Conservation (phyloP, 306 rosid species). For the Comarum palustre region DNA sequence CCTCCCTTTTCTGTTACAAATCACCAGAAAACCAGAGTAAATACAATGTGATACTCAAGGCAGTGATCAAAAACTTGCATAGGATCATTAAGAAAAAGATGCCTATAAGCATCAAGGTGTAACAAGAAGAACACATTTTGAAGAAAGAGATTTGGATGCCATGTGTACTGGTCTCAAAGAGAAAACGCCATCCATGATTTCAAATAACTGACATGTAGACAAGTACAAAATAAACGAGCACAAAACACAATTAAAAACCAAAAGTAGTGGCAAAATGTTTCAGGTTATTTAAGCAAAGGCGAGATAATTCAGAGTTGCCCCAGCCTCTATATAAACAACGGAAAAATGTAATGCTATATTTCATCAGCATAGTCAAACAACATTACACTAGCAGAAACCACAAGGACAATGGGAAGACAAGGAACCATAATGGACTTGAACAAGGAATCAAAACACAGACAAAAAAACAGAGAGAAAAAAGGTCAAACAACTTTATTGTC, state of each 20-base stretch:
- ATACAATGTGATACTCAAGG: neutral
- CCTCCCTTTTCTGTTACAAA: slow-evolving; percentile 66
- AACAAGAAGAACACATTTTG: neutral
- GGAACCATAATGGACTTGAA: neutral
- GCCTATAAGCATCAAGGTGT: too few species aligned
- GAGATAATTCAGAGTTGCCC: neutral
- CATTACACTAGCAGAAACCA: neutral
- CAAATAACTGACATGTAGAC: neutral
- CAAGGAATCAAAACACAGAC: neutral
- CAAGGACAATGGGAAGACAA: neutral
- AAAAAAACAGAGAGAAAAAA: too few species aligned
- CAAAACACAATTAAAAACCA: neutral
- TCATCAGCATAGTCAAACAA: neutral
- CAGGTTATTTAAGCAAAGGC: neutral
- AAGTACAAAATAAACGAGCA: neutral
- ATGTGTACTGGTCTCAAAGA: neutral
- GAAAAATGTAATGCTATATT: neutral
- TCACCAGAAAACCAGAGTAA: neutral
- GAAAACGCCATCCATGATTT: neutral
- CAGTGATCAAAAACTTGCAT: neutral
- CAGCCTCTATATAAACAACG: neutral
- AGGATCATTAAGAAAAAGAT: neutral
- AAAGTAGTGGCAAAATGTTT: neutral
- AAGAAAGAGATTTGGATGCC: neutral
- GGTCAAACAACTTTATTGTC: too few species aligned